Conservation (phyloP, 2,329 filamentous ascomycete species). For the Teratosphaeria zuluensis region DNA sequence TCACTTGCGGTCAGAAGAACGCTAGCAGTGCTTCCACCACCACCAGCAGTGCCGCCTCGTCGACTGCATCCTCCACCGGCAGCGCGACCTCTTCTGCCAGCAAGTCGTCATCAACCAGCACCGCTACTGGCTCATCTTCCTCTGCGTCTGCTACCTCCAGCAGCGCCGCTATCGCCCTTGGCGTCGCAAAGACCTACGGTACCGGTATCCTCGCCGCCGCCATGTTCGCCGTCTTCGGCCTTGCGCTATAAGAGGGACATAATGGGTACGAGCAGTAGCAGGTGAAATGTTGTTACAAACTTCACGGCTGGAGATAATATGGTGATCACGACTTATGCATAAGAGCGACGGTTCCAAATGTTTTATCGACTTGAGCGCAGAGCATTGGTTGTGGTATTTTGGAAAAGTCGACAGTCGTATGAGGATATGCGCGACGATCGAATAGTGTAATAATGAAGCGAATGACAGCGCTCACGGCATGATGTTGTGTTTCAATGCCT, state of each 20-base stretch:
- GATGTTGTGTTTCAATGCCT: neutral
- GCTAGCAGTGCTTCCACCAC: conserved; percentile 29
- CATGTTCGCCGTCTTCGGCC: conserved; percentile 46
- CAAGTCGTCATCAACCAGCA: conserved; percentile 9
- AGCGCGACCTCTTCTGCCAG: conserved; percentile 23
- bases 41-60: conserved; percentile 13
- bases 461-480: neutral
- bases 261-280: neutral
- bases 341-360: neutral
- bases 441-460: neutral
- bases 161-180: conserved; percentile 37
- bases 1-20: conserved; percentile 45
- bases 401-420: neutral
- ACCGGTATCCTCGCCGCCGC: conserved; percentile 40
- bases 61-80: conserved; percentile 12
- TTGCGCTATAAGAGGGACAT: conserved; percentile 41
- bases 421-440: neutral
- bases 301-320: neutral
- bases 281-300: neutral
- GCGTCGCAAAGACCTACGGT: conserved; percentile 40
- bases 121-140: conserved; percentile 7
- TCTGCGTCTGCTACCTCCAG: conserved; percentile 22
- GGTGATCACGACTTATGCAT: neutral
- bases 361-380: neutral
- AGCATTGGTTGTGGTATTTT: neutral